Percentiles rank a stretch among this genome's conserved stretches.
Conservation (phyloP, 2,329 filamentous ascomycete genomes). For the Diaporthe longicolla region DNA sequence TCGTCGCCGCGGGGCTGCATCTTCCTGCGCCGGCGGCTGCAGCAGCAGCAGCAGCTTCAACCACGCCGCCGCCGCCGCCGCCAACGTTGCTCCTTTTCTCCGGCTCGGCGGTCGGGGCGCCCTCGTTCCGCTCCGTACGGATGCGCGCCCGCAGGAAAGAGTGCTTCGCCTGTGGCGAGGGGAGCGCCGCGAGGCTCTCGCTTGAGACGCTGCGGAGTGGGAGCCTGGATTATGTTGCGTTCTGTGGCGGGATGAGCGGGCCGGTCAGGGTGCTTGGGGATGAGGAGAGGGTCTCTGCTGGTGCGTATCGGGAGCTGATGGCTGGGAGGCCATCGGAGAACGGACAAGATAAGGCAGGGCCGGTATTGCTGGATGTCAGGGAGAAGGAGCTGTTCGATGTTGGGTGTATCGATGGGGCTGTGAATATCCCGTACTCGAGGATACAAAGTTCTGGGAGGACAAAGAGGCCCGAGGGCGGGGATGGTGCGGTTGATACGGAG, state of each 20-base stretch:
- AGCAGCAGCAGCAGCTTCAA: constrained; percentile 7
- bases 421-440: constrained; percentile 80
- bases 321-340: constrained; percentile 29
- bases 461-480: constrained; percentile 34
- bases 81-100: constrained; percentile 64
- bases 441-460: constrained; percentile 47
- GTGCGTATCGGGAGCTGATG: constrained; percentile 64
- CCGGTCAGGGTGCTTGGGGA: constrained; percentile 70
- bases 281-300: constrained; percentile 77
- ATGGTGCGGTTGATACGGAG: not conserved
- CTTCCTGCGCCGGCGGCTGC: not conserved
- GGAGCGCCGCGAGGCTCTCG: constrained; percentile 68
- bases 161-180: constrained; percentile 82
- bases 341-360: constrained; percentile 47
- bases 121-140: constrained; percentile 78
- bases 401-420: constrained; percentile 79
- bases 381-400: constrained; percentile 89
- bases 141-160: constrained; percentile 77
- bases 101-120: constrained; percentile 48
- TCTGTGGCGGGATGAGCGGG: constrained; percentile 76
- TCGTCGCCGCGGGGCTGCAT: constrained; percentile 68
- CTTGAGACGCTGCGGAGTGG: constrained; percentile 73
- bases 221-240: constrained; percentile 85
- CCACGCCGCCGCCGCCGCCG: constrained; percentile 37
- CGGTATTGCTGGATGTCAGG: constrained; percentile 84